phyloP scores from a whole-genome alignment of 2,329 filamentous ascomycete species.

The Xylariales sp. region DNA sequence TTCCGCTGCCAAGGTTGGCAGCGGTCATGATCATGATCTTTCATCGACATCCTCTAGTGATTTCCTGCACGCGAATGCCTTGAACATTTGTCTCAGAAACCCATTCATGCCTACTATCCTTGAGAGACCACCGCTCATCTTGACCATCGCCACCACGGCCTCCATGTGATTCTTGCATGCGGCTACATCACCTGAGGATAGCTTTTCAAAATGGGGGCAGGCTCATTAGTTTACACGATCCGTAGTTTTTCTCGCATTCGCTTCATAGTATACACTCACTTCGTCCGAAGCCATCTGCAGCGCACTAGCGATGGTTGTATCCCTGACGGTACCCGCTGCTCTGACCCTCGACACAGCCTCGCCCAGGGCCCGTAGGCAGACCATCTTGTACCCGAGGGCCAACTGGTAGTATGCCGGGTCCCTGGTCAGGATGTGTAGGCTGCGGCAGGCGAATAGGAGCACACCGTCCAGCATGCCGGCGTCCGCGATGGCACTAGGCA shows the following conservation, averaged over 20 bases:
- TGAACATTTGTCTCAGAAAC: background rate
- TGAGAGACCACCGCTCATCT: background rate
- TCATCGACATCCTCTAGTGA: background rate
- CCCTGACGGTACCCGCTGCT: no score
- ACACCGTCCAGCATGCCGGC: background rate
- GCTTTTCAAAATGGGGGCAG: background rate
- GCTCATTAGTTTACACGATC: no score
- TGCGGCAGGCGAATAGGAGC: background rate
- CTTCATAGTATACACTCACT: background rate
- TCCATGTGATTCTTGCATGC: slow-evolving; percentile 1
- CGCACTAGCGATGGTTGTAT: background rate
- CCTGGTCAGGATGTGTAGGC: background rate
- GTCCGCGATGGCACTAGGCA: background rate
- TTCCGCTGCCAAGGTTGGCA: no score
- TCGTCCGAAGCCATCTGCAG: slow-evolving; percentile 1
- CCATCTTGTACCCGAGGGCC: background rate
- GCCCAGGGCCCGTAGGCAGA: background rate
- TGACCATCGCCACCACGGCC: background rate
- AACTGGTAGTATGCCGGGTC: background rate
- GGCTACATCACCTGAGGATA: background rate
- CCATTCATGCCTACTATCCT: background rate
- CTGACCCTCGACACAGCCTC: background rate
- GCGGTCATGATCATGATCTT: background rate
- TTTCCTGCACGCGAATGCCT: background rate
- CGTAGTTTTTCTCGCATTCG: background rate